Percentiles rank a stretch among this genome's conserved stretches.
Conservation (phyloP, 805 yeast species). For the Cyberlindnera saturnus region DNA sequence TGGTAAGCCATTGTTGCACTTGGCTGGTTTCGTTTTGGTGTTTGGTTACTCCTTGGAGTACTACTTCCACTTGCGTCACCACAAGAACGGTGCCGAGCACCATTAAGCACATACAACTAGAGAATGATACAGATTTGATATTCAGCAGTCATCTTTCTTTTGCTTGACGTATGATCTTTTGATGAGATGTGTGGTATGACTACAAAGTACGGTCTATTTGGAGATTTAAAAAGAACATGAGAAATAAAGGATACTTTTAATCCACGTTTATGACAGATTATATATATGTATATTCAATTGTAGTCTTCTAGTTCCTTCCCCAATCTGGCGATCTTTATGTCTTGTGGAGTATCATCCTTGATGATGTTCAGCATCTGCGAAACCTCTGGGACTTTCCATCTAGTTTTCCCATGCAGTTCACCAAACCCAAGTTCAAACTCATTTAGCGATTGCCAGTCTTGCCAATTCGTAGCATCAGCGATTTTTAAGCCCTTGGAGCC, state of each 20-base stretch:
- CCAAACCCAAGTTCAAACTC: conserved; percentile 48
- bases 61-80: conserved; percentile 78
- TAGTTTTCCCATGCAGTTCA: conserved; percentile 38
- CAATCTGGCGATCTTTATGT: conserved; percentile 1
- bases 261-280: conserved; percentile 4
- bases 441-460: conserved; percentile 59
- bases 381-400: conserved; percentile 48
- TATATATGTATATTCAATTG: background rate
- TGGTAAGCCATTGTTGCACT: conserved; percentile 78
- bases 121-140: background rate
- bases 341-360: conserved; percentile 1
- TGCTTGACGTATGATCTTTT: no score
- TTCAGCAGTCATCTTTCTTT: background rate
- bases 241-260: background rate
- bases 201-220: no score
- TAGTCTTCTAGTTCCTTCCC: conserved; percentile 6
- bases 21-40: conserved; percentile 58
- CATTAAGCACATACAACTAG: background rate
- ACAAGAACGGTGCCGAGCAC: conserved; percentile 35
- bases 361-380: conserved; percentile 43
- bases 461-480: conserved; percentile 47
- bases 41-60: conserved; percentile 91
- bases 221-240: background rate
- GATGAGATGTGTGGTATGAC: background rate
- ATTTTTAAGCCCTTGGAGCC: conserved; percentile 23